Evolutionary conservation across 495 filamentous ascomycete species (phyloP).

Genomic region (Aspergillus egyptiacus): DNA sequence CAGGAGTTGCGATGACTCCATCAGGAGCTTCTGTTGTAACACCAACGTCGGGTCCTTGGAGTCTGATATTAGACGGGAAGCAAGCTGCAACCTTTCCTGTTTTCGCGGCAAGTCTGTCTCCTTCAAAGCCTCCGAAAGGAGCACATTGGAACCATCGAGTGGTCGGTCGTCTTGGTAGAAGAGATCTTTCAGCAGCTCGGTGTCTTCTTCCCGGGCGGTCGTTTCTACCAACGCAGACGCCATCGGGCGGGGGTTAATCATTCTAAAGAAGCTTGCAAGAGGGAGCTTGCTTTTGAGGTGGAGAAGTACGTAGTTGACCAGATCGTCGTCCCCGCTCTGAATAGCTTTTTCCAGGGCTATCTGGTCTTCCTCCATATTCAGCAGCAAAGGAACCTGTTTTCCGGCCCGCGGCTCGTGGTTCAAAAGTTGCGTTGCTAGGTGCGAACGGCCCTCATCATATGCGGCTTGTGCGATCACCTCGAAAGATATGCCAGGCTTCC

Average conservation of each 20-base stretch:
- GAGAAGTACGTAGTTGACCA: conserved; percentile 83
- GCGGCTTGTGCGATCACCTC: conserved; percentile 91
- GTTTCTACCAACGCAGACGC: conserved; percentile 88
- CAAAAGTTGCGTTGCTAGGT: conserved; percentile 80
- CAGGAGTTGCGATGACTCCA: conserved; percentile 73
- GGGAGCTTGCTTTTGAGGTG: conserved; percentile 88
- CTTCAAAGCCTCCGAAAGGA: conserved; percentile 71
- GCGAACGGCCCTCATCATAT: conserved; percentile 85
- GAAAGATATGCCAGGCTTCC: conserved; percentile 88
- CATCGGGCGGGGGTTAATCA: conserved; percentile 78
- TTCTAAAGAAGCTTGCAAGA: conserved; percentile 84
- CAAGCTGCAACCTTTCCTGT: conserved; percentile 79
- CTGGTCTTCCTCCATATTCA: conserved; percentile 94
- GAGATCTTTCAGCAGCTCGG: conserved; percentile 83
- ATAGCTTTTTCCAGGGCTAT: conserved; percentile 96
- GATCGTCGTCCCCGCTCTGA: conserved; percentile 88
- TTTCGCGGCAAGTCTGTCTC: conserved; percentile 57
- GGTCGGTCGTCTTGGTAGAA: conserved; percentile 97
- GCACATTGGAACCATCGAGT: conserved; percentile 79
- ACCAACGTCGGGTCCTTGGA: conserved; percentile 63
- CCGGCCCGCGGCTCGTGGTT: conserved; percentile 92
- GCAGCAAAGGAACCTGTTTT: conserved; percentile 88
- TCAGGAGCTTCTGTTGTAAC: conserved; percentile 66
- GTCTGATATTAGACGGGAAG: conserved; percentile 74
- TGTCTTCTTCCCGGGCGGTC: conserved; percentile 67